Conservation (phyloP, 2,329 filamentous ascomycete species). For the Diaporthe vaccinii region DNA sequence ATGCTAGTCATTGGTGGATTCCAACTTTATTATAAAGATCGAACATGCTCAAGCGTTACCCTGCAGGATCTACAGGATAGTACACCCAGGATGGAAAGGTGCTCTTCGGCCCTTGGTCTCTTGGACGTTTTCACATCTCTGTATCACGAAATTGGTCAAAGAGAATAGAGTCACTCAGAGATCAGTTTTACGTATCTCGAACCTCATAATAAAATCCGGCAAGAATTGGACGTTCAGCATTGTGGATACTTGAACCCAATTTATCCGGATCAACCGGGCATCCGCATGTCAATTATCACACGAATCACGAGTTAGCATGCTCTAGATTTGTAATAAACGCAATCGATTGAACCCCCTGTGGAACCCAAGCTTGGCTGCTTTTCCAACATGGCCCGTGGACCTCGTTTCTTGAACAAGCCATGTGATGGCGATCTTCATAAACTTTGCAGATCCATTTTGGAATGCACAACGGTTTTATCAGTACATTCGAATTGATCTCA, state of each 20-base stretch:
- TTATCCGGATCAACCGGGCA: conserved; percentile 4
- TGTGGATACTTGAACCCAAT: neutral
- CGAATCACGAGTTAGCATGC: neutral
- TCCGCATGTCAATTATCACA: conserved; percentile 8
- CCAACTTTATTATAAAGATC: neutral
- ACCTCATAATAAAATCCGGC: neutral
- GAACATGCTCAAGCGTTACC: neutral
- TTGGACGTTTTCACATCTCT: neutral
- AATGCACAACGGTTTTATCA: neutral
- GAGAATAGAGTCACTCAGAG: neutral
- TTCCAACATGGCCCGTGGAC: neutral
- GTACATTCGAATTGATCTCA: neutral
- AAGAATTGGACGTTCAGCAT: neutral
- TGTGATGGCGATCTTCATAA: conserved; percentile 9
- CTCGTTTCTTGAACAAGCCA: neutral
- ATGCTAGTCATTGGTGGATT: neutral
- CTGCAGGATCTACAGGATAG: neutral
- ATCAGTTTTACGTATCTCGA: neutral
- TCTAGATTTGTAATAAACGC: neutral
- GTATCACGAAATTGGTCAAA: neutral
- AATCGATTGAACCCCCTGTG: neutral
- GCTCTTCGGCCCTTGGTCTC: too few relatives aligned
- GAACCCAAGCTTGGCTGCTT: neutral
- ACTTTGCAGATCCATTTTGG: neutral
- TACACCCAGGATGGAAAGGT: too few relatives aligned